phyloP scores from a whole-genome alignment of 2,329 filamentous ascomycete genomes.

The Penicillium thymicola region DNA sequence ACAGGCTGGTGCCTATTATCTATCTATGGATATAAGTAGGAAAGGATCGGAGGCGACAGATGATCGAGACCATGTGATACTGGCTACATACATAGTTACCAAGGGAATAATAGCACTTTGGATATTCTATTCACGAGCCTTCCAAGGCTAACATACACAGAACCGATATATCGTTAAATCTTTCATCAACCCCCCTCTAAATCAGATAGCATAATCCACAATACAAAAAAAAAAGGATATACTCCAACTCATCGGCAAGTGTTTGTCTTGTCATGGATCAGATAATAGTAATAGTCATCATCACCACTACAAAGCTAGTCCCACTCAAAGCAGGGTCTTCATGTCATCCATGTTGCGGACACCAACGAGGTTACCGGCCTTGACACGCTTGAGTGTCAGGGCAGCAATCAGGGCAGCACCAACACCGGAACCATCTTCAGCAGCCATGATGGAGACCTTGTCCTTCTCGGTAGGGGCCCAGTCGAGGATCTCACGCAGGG shows the following conservation, averaged over 20 bases:
- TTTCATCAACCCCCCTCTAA: background rate
- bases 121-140: conserved; percentile 1
- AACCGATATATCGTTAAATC: conserved; percentile 2
- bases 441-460: conserved; percentile 79
- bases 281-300: background rate
- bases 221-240: background rate
- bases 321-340: conserved; percentile 28
- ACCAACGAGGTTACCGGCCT: conserved; percentile 57
- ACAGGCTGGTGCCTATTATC: background rate
- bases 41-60: background rate
- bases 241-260: background rate
- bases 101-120: background rate
- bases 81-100: background rate
- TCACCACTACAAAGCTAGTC: background rate
- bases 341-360: conserved; percentile 51
- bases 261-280: background rate
- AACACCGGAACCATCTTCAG: conserved; percentile 96
- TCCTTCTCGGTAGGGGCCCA: conserved; percentile 85
- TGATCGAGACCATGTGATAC: background rate
- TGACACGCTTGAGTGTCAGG: conserved; percentile 60
- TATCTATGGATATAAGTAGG: background rate
- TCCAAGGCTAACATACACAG: background rate
- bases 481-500: conserved; percentile 91
- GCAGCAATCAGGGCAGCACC: conserved; percentile 90
- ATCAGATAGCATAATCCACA: background rate